These are phyloP conservation scores for Lodderomyces metapsilosis DNA, from an alignment of 1,139 yeast species.

Conservation along the genomic window DNA sequence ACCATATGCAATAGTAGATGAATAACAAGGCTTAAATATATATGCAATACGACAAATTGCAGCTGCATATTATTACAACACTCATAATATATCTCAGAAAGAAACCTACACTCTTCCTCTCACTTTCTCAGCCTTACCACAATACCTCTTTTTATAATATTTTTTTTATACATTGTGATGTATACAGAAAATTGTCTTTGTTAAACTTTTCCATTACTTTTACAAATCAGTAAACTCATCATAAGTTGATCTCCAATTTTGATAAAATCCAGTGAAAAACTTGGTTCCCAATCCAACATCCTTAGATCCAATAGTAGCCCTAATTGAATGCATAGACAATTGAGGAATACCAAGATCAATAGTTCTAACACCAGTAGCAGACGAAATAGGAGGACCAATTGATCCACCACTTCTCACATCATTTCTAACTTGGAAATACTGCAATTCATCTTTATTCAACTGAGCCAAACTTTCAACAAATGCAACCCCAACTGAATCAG, in stretches of 20 bases:
- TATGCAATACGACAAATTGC: no score
- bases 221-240: slow-evolving; percentile 23
- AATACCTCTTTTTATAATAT: no score
- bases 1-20: no score
- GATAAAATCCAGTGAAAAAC: slow-evolving; percentile 37
- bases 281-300: slow-evolving; percentile 44
- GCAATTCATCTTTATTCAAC: slow-evolving; percentile 28
- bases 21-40: no score
- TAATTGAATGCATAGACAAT: slow-evolving; percentile 46
- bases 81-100: no score
- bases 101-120: no score
- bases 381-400: slow-evolving; percentile 41
- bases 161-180: no score
- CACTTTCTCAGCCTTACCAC: no score
- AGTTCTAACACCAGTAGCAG: slow-evolving; percentile 43
- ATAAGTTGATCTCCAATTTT: slow-evolving; percentile 33
- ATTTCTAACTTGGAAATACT: slow-evolving; percentile 45
- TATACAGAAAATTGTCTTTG: neutral
- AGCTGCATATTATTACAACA: no score
- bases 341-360: slow-evolving; percentile 48
- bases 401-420: slow-evolving; percentile 47
- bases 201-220: neutral
- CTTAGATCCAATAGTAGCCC: slow-evolving; percentile 42
- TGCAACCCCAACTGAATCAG: slow-evolving; percentile 40
- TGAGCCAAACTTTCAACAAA: slow-evolving; percentile 33